Evolutionary conservation across 371 early-diverging fungal species (phyloP), one percentile per base, ranked within the genome.

Genomic region (Mortierella sp.): DNA sequence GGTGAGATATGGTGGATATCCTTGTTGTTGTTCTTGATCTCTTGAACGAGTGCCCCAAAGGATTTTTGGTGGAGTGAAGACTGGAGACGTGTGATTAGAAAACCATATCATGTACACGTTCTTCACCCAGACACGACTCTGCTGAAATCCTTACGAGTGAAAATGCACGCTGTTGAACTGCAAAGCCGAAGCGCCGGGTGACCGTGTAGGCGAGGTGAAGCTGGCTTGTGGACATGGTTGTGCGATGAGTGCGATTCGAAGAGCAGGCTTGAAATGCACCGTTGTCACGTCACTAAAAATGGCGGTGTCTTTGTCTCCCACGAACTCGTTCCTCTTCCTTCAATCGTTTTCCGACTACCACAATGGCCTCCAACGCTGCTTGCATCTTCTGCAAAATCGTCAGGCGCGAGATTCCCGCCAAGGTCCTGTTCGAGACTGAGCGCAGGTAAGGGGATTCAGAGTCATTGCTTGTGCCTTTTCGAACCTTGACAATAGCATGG

Each of bases 351-450:
- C 46, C 6, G 10, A 26, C 34, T 42, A 42, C 54, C 51, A 65
- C 30, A 50, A 67, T 73, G 74, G 61, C 68, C 58, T 64, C 69
- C 53, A 67, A 73, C 68, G 52, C 82, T 34, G 70, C 80, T 69
- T 96, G 97, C 85, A 80, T 96, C 68, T 96, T 96, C 74, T 96
- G 97, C 87, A 94, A 92, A 72, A 95, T 96, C 71, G 86, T 94
- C 71, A 83, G 88, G 78, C 91, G 94, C 50, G 88, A 89, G 46
- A 95, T 96, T 53, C 96, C 97, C 46, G 92, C 93, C 45, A 84
- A 87, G 60, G 88, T 90, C 69, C 66, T 97, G 23, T 50, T 89
- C 13, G 98, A 97, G 80, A 96, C 94, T 16, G 91, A 93, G 66
- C 84, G 87, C 56, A 84, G 84, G 83, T 90, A 83, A 61, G 24